A percentile compares a stretch with the other conserved stretches of the same genome.
Evolutionary conservation across 1,284 basidiomycete genomes (phyloP).

Genomic region (Trametes sp.): DNA sequence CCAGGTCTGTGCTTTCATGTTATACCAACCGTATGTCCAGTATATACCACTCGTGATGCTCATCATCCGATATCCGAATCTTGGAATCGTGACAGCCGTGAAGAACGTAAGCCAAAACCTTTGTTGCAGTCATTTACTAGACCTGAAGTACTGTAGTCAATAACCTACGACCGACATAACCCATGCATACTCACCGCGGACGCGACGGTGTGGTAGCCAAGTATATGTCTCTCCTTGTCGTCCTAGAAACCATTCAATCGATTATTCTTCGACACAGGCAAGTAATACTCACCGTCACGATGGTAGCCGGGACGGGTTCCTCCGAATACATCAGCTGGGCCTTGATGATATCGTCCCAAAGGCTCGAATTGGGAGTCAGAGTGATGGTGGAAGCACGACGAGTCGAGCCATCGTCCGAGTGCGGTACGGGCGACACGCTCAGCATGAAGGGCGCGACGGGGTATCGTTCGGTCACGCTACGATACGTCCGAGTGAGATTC

Average conservation of each 20-base stretch:
- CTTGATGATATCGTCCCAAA: slow-evolving; percentile 26
- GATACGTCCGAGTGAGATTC: background rate
- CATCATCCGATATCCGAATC: background rate
- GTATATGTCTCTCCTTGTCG: background rate
- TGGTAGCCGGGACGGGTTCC: background rate
- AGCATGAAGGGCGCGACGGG: background rate
- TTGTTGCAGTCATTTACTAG: no score
- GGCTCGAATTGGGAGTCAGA: slow-evolving; percentile 6
- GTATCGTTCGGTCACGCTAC: slow-evolving; percentile 2
- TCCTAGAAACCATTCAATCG: background rate
- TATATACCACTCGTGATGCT: background rate
- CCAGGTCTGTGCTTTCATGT: no score
- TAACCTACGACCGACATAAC: no score
- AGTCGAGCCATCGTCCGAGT: slow-evolving; percentile 3
- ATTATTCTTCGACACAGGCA: background rate
- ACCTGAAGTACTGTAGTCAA: no score
- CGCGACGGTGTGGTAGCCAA: slow-evolving; percentile 5
- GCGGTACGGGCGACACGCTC: background rate
- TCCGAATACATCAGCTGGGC: slow-evolving; percentile 12
- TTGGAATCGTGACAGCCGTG: background rate
- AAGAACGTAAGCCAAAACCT: no score
- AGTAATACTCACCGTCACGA: slow-evolving; percentile 12
- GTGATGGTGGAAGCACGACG: slow-evolving; percentile 16
- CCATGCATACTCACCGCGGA: background rate
- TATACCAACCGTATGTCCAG: background rate